Base-by-base conservation (phyloP, 345 rosid genomes). In the Aethionema arabicum region DNA sequence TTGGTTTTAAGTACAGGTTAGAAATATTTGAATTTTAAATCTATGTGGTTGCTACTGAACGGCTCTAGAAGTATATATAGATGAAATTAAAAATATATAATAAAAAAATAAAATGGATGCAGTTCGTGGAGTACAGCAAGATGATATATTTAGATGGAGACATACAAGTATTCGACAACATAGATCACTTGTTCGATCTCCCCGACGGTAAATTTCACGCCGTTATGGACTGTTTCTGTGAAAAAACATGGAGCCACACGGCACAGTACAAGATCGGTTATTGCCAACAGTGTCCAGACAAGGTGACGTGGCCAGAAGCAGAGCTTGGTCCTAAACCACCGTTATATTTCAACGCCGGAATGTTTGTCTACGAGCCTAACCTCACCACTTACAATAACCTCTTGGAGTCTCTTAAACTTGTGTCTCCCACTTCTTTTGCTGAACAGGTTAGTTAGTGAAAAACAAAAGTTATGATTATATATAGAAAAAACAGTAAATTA, bases 311-410 rank as follows among this genome's bases (percentile, higher is more conserved):
- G 95, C 77, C 85, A 3, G 65, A 61, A 12, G 55, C 61, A 12
- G 66, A 76, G 62, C 48, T 83, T 65, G 90, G 90, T 16, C 77
- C 83, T 11, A 82, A 70, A 30, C 92, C 96, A 5, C 77, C 86
- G 5, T 79, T 79, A 14, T 88, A 88, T 59, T 88, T 88, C 77
- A 88, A 85, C 63, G 90, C 93, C 0, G 93, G 93, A 52, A 88
- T 85, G 96, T 82, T 84, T 46, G 78, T 88, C 0, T 80, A 52
- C 58, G 80, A 85, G 68, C 93, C 96, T 0, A 72, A 61, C 31
- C 69, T 78, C 1, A 11, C 64, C 48, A 73, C 78, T 8, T 85
- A 80, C 35, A 33, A 68, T 4, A 54, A 72, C 11, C 84, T 85
- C 63, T 56, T 85, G 68, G 67, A 74, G 6, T 73, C 78, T 9